Evolutionary conservation across 1,139 yeast species (phyloP), one percentile per base, ranked within the genome.

Genomic region (Protomyces macrosporus): DNA sequence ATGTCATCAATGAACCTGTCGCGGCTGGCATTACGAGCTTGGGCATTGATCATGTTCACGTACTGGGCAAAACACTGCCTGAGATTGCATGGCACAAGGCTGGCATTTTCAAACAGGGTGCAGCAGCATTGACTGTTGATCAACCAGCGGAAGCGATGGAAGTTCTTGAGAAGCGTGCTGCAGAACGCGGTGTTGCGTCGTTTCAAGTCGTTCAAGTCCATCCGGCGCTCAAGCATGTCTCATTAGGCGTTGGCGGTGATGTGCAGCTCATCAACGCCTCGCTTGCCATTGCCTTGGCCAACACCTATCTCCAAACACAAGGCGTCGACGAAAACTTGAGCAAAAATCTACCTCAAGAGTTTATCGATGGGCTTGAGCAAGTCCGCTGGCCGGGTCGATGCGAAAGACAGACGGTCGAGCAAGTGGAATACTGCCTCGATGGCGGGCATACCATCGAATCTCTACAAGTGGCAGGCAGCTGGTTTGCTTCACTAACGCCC

Each of bases 401-500:
- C 72, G 98, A 95, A 75, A 80, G 84, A 2, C 76, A 90, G 40
- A 72, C 74, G 4, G 79, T 80, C 51, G 81, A 76, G 54, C 78
- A 77, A 3, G 74, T 87, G 39, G 82, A 82, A 14, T 93, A 97
- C 96, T 85, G 78, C 69, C 77, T 93, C 12, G 99, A 95, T 75
- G 99, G 99, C 48, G 98, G 98, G 0, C 99, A 95, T 71, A 95
- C 98, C 0, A 77, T 82, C 53, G 98, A 93, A 71, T 88, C 97
- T 65, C 83, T 95, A 40, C 79, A 79, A 36, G 95, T 85, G 14
- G 88, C 97, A 0, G 82, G 93, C 0, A 76, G 76, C 10, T 93
- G 99, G 99, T 89, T 87, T 71, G 79, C 77, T 45, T 70, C 76
- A 23, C 73, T 75, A n/a, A 75, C 72, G 36, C 51, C 33, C 23